phyloP scores from a whole-genome alignment of 805 yeast genomes.

The Zygoascus ofunaensis region DNA sequence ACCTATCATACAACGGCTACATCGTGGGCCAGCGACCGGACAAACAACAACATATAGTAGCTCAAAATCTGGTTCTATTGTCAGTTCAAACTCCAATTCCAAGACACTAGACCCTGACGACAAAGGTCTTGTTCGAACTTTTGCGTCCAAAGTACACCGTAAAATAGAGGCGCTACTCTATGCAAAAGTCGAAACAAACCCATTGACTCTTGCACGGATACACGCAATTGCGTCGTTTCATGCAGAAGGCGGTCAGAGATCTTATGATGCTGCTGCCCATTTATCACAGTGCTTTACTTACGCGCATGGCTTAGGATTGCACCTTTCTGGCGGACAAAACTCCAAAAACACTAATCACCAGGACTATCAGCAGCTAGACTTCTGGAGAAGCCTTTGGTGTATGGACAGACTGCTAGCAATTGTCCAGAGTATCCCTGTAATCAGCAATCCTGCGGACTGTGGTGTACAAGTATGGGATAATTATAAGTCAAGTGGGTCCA shows the following conservation, averaged over 20 bases:
- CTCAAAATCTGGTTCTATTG: too few relatives aligned
- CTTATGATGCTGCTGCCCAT: conserved; percentile 25
- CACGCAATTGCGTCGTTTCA: conserved; percentile 29
- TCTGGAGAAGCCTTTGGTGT: conserved; percentile 33
- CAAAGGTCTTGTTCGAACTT: conserved; percentile 15
- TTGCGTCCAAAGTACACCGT: conserved; percentile 19
- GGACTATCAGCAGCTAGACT: conserved; percentile 6
- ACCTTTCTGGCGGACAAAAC: conserved; percentile 14
- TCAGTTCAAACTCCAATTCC: too few relatives aligned
- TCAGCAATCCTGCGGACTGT: conserved; percentile 26
- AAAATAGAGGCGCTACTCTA: conserved; percentile 28
- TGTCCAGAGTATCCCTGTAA: conserved; percentile 29
- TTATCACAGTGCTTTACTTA: conserved; percentile 28
- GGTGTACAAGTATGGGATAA: conserved; percentile 18
- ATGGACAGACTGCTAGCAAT: conserved; percentile 30
- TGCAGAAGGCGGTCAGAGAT: conserved; percentile 30
- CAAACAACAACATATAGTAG: not conserved
- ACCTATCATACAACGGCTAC: conserved; percentile 8
- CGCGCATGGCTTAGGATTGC: conserved; percentile 31
- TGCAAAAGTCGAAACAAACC: conserved; percentile 29
- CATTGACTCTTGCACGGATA: conserved; percentile 26
- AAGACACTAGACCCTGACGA: not conserved
- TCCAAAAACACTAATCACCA: not conserved
- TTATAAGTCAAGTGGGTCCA: conserved; percentile 10
- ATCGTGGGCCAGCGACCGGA: not conserved